A percentile compares a stretch with the other conserved stretches of the same genome.
Conservation (phyloP, 768 basidiomycete genomes). For the Zangia roseola region DNA sequence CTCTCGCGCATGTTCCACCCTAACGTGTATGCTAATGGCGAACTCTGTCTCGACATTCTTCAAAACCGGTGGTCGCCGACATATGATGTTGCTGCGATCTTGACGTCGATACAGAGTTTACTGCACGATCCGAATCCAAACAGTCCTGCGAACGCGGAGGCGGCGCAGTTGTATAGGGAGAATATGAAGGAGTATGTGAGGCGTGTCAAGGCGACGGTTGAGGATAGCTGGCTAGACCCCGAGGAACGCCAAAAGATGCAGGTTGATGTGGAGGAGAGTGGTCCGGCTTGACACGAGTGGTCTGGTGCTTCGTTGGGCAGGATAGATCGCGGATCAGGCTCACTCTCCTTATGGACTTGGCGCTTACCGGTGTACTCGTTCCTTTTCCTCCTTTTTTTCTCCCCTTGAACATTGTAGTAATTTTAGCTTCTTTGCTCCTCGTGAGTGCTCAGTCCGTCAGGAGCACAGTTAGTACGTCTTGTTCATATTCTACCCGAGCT, state of each 20-base stretch:
- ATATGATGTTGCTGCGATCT: slow-evolving; percentile 97
- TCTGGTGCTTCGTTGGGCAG: slow-evolving; percentile 3
- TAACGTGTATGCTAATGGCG: slow-evolving; percentile 97
- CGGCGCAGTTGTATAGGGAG: slow-evolving; percentile 93
- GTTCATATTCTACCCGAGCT: no score
- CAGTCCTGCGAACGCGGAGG: slow-evolving; percentile 98
- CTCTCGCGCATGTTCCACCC: slow-evolving; percentile 98
- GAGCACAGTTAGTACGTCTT: no score
- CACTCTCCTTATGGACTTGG: not conserved
- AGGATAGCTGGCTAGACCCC: slow-evolving; percentile 91
- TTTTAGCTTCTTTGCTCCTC: no score
- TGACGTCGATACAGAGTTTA: slow-evolving; percentile 94
- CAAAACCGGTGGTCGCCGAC: slow-evolving; percentile 99
- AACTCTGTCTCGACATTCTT: slow-evolving; percentile 96
- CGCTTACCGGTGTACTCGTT: no score
- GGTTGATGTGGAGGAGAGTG: slow-evolving; percentile 30
- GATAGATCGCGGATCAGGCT: not conserved
- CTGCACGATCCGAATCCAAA: slow-evolving; percentile 98
- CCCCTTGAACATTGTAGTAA: no score
- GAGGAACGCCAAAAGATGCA: slow-evolving; percentile 63
- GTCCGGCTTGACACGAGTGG: not conserved
- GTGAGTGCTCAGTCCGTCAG: no score
- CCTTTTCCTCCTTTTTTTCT: no score
- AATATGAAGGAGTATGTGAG: slow-evolving; percentile 99
- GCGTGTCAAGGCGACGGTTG: slow-evolving; percentile 89